Evolutionary conservation across 495 filamentous ascomycete species (phyloP), one percentile per base, ranked within the genome.

Genomic region (Neurospora sp.): DNA sequence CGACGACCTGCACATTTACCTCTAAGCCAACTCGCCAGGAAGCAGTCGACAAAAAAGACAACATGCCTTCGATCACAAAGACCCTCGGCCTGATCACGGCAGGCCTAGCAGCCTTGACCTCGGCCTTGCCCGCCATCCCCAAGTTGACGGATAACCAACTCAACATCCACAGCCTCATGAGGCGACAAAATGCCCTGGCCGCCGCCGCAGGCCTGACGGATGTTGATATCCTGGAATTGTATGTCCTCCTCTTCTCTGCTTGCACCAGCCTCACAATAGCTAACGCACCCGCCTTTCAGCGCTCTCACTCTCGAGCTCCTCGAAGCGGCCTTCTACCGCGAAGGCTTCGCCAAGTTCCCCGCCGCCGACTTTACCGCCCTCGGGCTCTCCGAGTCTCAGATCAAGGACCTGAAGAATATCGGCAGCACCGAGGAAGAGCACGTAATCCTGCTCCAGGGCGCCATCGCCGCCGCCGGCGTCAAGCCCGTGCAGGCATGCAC

Each of bases 221-320:
- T 79, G 77, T 90, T 68, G 89, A 91, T 77, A 91, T 92, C 73
- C 85, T 92, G 22, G 88, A 92, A 86, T 92, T 92, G 90, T 92
- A 84, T 79, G 88, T 74, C 14, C 7, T 20, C 20, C 70, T 31
- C 20, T 61, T 16, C 7, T 68, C 38, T 12, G 11, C 44, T 16
- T n/a, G 37, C 20, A 2, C 20, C 2, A 20, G 27, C 20, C 39
- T 35, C 11, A 38, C 37, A 16, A n/a, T 41, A 48, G 39, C 73
- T 77, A 71, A 81, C 75, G 70, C 72, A 80, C 68, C 20, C 70
- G n/a, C 22, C 39, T 39, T 12, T 27, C 73, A 90, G 88, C 75
- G 89, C 89, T 71, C 82, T 91, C 71, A 91, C 89, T 14, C 81
- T 90, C 22, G 89, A 91, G 80, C 87, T 88, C 78, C 87, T 91